A percentile compares a stretch with the other conserved stretches of the same genome.
Evolutionary conservation across 2,329 filamentous ascomycete genomes (phyloP).

Genomic region (Emergomyces pasteurianus): DNA sequence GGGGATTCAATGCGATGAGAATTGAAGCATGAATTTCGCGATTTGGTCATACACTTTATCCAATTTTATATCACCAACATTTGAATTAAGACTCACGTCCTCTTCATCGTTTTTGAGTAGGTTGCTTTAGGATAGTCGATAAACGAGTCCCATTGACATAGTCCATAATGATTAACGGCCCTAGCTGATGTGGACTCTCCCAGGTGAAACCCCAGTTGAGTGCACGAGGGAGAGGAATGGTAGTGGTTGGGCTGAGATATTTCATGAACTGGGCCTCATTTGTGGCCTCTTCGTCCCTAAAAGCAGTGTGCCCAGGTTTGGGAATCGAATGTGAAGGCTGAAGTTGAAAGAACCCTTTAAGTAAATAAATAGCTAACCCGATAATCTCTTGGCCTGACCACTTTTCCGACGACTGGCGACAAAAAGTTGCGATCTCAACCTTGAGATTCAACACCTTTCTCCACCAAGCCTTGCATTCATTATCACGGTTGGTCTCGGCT

Average conservation of each 20-base stretch:
- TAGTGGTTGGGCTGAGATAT: slow-evolving; percentile 12
- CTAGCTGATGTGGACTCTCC: slow-evolving; percentile 12
- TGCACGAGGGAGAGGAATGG: slow-evolving; percentile 14
- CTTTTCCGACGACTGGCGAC: too few relatives aligned
- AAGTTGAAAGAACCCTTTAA: too few relatives aligned
- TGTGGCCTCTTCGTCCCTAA: slow-evolving; percentile 21
- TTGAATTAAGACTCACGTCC: slow-evolving; percentile 10
- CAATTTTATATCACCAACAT: slow-evolving; percentile 11
- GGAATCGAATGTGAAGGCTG: too few relatives aligned
- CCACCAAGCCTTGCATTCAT: too few relatives aligned
- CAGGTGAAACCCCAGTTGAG: slow-evolving; percentile 12
- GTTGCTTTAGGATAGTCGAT: slow-evolving; percentile 12
- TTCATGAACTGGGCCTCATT: slow-evolving; percentile 17
- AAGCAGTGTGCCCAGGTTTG: too few relatives aligned
- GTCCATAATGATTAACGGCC: slow-evolving; percentile 17
- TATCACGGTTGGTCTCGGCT: too few relatives aligned
- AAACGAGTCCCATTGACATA: slow-evolving; percentile 13
- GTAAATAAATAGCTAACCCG: too few relatives aligned
- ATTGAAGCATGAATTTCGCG: slow-evolving; percentile 16
- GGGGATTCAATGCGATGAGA: slow-evolving; percentile 28
- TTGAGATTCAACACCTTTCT: too few relatives aligned
- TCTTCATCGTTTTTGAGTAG: slow-evolving; percentile 13
- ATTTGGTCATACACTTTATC: slow-evolving; percentile 14
- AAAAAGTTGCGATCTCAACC: too few relatives aligned
- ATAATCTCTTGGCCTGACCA: too few relatives aligned